phyloP scores from a whole-genome alignment of 805 yeast species.

The Sugiyamaella chiloensis region DNA sequence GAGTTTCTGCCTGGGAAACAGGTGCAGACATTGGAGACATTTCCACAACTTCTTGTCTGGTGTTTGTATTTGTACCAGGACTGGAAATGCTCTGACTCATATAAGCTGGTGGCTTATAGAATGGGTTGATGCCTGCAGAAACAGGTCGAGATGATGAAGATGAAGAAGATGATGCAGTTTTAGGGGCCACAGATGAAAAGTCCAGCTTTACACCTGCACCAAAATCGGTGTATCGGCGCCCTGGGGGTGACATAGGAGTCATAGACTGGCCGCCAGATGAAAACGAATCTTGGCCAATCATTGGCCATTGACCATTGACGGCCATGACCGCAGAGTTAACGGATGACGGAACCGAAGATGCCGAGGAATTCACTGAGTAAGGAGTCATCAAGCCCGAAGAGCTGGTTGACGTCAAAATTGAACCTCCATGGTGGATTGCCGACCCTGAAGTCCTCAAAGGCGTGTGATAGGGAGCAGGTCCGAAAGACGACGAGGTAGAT shows the following conservation, averaged over 20 bases:
- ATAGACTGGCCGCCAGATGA: conserved; percentile 8
- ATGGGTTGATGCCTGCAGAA: conserved; percentile 33
- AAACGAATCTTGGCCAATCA: background rate
- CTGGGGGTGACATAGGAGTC: conserved; percentile 22
- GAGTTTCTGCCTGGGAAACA: background rate
- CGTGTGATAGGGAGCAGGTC: conserved; percentile 1
- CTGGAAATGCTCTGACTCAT: background rate
- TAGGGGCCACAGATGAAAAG: conserved; percentile 12
- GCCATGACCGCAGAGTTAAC: background rate
- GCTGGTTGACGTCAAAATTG: background rate
- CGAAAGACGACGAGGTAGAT: background rate
- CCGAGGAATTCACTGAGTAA: conserved; percentile 8
- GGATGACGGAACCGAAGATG: background rate
- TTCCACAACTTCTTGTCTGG: background rate
- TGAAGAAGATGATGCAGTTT: background rate
- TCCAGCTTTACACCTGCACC: conserved; percentile 22
- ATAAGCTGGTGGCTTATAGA: conserved; percentile 33
- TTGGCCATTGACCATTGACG: too few relatives aligned
- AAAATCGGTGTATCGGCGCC: conserved; percentile 7
- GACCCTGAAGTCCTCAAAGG: too few relatives aligned
- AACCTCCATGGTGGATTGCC: too few relatives aligned
- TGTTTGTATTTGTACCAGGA: too few relatives aligned
- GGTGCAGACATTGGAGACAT: background rate
- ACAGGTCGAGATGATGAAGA: conserved; percentile 1
- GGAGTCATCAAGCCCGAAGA: conserved; percentile 16